Conservation (phyloP, 331 rosid genomes). For the Ulmus americana region DNA sequence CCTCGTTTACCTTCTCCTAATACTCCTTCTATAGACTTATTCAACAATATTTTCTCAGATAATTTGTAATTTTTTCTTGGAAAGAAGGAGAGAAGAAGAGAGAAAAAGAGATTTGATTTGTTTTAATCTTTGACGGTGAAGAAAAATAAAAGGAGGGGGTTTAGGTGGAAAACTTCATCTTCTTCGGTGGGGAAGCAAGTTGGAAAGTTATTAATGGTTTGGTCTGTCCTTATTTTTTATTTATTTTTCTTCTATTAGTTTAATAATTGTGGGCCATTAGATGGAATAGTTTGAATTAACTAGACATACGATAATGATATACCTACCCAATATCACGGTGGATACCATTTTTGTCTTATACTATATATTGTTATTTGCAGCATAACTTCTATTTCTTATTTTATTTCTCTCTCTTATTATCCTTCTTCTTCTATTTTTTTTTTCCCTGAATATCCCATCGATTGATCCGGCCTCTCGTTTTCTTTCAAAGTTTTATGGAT, state of each 20-base stretch:
- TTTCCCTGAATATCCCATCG: too few relatives aligned
- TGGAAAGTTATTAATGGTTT: constrained; percentile 24
- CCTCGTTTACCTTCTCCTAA: constrained; percentile 38
- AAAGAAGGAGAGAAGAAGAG: not conserved
- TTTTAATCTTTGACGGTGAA: constrained; percentile 11
- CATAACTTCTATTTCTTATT: not conserved
- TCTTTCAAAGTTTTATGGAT: too few relatives aligned
- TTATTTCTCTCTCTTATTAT: too few relatives aligned
- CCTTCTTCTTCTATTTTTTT: too few relatives aligned
- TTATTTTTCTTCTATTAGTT: not conserved
- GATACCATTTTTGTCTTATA: constrained; percentile 13
- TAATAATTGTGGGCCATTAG: constrained; percentile 15
- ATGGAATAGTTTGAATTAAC: constrained; percentile 19
- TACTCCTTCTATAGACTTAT: constrained; percentile 48
- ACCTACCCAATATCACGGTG: not conserved
- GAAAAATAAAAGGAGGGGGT: not conserved
- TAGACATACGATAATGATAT: not conserved
- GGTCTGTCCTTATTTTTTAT: not conserved
- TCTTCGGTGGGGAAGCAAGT: constrained; percentile 23
- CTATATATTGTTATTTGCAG: constrained; percentile 17
- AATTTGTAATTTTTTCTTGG: constrained; percentile 2
- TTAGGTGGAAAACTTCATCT: constrained; percentile 15
- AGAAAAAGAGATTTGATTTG: not conserved
- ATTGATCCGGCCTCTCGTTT: too few relatives aligned
- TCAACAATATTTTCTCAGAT: constrained; percentile 47